Percentiles rank a stretch among this genome's conserved stretches.
Evolutionary conservation across 139 green algal genomes (phyloP).

Genomic region (Ettlia oleoabundans): DNA sequence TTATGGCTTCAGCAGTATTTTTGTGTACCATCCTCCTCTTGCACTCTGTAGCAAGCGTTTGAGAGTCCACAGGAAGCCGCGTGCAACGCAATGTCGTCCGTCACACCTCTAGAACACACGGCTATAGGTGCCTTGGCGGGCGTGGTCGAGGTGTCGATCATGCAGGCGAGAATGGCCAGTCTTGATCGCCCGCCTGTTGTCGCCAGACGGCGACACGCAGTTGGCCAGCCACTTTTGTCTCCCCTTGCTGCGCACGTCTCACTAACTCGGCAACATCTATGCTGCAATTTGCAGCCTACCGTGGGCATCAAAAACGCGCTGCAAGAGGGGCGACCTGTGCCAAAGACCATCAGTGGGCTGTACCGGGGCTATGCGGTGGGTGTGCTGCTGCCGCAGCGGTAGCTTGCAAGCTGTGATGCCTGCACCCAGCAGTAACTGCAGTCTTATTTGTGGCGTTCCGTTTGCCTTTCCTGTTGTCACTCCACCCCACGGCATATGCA

Average conservation of each 20-base stretch:
- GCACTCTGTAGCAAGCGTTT: too few relatives aligned
- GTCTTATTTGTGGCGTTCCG: not conserved
- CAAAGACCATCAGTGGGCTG: conserved; percentile 59
- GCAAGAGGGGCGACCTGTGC: conserved; percentile 77
- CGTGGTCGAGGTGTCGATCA: conserved; percentile 74
- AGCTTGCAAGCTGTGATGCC: not conserved
- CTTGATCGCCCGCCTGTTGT: too few relatives aligned
- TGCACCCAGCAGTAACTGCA: not conserved
- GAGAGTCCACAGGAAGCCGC: not conserved
- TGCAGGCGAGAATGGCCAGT: conserved; percentile 45
- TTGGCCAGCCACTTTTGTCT: not conserved
- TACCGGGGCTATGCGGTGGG: conserved; percentile 85
- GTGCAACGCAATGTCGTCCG: conserved; percentile 14
- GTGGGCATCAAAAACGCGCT: conserved; percentile 92
- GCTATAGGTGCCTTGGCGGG: conserved; percentile 77
- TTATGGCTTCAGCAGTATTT: too few relatives aligned
- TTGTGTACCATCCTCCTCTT: too few relatives aligned
- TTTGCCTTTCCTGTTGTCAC: not conserved
- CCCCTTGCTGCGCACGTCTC: not conserved
- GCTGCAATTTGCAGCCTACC: conserved; percentile 63
- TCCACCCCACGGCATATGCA: conserved; percentile 44
- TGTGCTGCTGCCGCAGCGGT: not conserved
- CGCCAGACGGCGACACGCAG: not conserved
- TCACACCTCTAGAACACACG: conserved; percentile 78
- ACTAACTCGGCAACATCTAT: not conserved